Percentiles rank a stretch among this genome's conserved stretches.
These are phyloP conservation scores for Epichloe gansuensis DNA, from an alignment of 2,329 filamentous ascomycete genomes.

Conservation along the genomic window DNA sequence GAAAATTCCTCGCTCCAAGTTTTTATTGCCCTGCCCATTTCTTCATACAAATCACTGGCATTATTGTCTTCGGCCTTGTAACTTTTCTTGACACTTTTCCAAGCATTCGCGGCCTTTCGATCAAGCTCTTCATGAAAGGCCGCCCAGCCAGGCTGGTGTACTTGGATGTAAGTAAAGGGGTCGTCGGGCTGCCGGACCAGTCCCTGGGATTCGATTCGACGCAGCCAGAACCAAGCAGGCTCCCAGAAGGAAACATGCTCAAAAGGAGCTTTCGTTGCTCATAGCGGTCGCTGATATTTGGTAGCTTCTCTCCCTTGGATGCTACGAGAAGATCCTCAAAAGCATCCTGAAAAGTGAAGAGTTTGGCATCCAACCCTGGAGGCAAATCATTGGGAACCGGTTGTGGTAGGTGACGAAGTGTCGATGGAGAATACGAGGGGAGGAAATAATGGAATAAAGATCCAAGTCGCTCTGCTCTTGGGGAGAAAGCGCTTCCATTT, in stretches of 20 bases:
- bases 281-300: constrained; percentile 25
- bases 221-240: constrained; percentile 30
- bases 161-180: constrained; percentile 8
- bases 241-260: constrained; percentile 28
- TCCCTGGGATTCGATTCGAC: constrained; percentile 24
- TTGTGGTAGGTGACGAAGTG: constrained; percentile 32
- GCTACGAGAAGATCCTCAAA: constrained; percentile 45
- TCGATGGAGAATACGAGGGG: constrained; percentile 19
- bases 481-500: neutral
- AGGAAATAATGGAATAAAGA: constrained; percentile 13
- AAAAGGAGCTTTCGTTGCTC: constrained; percentile 25
- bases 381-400: constrained; percentile 35
- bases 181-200: constrained; percentile 23
- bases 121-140: constrained; percentile 20
- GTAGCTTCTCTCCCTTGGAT: constrained; percentile 29
- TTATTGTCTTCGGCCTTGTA: constrained; percentile 8
- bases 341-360: constrained; percentile 43
- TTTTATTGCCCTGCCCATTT: constrained; percentile 7
- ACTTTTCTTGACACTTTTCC: constrained; percentile 11
- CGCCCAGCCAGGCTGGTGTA: constrained; percentile 15
- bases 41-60: constrained; percentile 7
- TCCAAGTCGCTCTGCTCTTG: constrained; percentile 4
- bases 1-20: constrained; percentile 7
- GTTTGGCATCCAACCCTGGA: constrained; percentile 20
- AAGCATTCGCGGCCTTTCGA: constrained; percentile 16